Evolutionary conservation across 805 yeast species (phyloP).

Genomic region (Candida orba): DNA sequence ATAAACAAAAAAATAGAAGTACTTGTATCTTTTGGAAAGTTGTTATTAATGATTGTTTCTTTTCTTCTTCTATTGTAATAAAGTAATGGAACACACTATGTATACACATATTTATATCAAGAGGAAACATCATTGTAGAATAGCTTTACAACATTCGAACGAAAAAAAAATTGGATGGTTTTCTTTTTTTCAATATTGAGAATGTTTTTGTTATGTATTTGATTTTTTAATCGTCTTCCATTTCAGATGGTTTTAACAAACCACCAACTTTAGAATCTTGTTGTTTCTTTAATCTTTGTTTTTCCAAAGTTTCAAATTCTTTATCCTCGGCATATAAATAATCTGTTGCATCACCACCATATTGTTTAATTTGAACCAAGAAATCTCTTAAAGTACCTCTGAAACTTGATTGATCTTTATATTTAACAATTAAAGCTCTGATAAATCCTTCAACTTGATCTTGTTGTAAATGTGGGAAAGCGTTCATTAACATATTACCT

Average conservation of each 20-base stretch:
- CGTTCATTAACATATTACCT: conserved; percentile 72
- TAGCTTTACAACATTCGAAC: too few relatives aligned
- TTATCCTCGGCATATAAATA: conserved; percentile 91
- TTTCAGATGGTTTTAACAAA: conserved; percentile 85
- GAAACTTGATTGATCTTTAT: conserved; percentile 69
- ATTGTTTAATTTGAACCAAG: conserved; percentile 90
- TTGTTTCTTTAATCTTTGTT: conserved; percentile 63
- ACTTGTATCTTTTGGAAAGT: too few relatives aligned
- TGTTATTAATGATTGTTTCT: too few relatives aligned
- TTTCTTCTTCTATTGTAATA: too few relatives aligned
- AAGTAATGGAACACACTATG: too few relatives aligned
- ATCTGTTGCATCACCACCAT: conserved; percentile 93
- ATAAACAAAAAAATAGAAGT: too few relatives aligned
- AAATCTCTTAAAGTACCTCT: conserved; percentile 87
- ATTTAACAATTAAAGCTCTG: conserved; percentile 64
- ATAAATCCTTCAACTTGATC: conserved; percentile 81
- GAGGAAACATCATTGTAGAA: too few relatives aligned
- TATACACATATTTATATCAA: too few relatives aligned
- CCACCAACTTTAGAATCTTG: conserved; percentile 88
- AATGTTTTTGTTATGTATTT: background rate
- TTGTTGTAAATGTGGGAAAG: conserved; percentile 86
- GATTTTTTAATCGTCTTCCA: conserved; percentile 59
- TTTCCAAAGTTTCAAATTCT: conserved; percentile 67
- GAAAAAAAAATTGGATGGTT: background rate
- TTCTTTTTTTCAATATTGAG: background rate